Evolutionary conservation across 768 basidiomycete genomes (phyloP).

Genomic region (Lentinus brumalis): DNA sequence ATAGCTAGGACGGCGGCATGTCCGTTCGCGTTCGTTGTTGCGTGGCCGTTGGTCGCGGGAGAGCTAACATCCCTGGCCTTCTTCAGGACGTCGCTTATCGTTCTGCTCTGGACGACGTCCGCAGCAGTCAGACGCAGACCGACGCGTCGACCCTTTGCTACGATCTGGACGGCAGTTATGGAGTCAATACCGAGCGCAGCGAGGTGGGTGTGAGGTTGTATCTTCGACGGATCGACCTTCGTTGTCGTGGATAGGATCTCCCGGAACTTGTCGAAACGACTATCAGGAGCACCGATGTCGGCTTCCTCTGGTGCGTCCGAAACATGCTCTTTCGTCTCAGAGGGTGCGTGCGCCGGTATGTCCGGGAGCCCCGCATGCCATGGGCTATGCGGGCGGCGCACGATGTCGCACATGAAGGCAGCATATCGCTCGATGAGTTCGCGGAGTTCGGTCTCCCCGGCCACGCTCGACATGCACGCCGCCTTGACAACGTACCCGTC

Average conservation of each 20-base stretch:
- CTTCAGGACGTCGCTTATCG: slow-evolving; percentile 33
- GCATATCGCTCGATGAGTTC: slow-evolving; percentile 24
- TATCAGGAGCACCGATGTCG: background rate
- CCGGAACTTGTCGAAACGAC: slow-evolving; percentile 9
- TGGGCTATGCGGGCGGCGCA: slow-evolving; percentile 21
- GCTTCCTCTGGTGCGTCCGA: background rate
- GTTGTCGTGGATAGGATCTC: slow-evolving; percentile 24
- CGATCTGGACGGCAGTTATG: slow-evolving; percentile 49
- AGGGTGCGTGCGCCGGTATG: background rate
- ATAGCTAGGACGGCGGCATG: background rate
- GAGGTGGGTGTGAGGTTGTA: slow-evolving; percentile 39
- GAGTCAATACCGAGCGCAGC: slow-evolving; percentile 50
- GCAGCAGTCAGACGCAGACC: slow-evolving; percentile 38
- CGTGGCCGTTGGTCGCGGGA: background rate
- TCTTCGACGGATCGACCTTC: slow-evolving; percentile 31
- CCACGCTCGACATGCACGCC: slow-evolving; percentile 36
- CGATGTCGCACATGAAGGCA: slow-evolving; percentile 21
- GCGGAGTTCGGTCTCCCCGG: slow-evolving; percentile 28
- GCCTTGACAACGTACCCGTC: slow-evolving; percentile 37
- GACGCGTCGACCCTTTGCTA: slow-evolving; percentile 39
- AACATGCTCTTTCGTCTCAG: background rate
- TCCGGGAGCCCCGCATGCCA: slow-evolving; percentile 12
- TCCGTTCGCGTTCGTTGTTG: too few relatives aligned
- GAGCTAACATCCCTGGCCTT: slow-evolving; percentile 14
- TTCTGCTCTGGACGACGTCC: slow-evolving; percentile 45